Percentiles rank a stretch among this genome's conserved stretches.
These are phyloP conservation scores for Arthrobotrys pseudoclavata DNA, from an alignment of 2,329 filamentous ascomycete genomes.

Conservation along the genomic window DNA sequence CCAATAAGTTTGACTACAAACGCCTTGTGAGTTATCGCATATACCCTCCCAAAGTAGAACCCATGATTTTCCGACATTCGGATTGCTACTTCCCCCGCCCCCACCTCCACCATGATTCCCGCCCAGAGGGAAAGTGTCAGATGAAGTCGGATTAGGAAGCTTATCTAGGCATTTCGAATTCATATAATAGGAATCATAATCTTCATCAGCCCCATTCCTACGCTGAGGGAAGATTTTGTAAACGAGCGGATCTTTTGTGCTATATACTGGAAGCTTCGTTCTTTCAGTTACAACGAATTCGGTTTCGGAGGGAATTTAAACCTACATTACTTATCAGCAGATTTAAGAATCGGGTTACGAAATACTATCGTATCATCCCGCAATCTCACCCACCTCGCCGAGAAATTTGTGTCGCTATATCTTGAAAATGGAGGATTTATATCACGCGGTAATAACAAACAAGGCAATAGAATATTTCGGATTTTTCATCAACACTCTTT, in stretches of 20 bases:
- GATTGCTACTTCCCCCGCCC: not conserved
- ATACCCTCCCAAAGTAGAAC: slow-evolving; percentile 1
- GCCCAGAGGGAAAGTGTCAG: slow-evolving; percentile 6
- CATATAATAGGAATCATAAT: slow-evolving; percentile 1
- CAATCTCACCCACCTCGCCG: not conserved
- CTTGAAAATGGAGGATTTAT: slow-evolving; percentile 7
- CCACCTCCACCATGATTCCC: not conserved
- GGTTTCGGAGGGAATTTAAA: slow-evolving; percentile 6
- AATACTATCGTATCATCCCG: not conserved
- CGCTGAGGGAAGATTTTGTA: slow-evolving; percentile 12
- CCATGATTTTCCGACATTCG: not conserved
- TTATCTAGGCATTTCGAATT: slow-evolving; percentile 6
- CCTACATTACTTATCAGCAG: not conserved
- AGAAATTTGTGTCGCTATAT: not conserved
- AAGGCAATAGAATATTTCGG: not conserved
- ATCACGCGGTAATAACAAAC: slow-evolving; percentile 2
- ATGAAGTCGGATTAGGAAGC: not conserved
- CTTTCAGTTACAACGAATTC: not conserved
- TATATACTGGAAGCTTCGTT: not conserved
- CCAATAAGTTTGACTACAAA: slow-evolving; percentile 11
- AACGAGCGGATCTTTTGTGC: not conserved
- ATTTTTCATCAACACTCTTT: not conserved
- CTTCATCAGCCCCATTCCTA: not conserved
- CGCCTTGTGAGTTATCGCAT: not conserved
- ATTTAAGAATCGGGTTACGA: not conserved